These are phyloP conservation scores for Didymellaceae sp. DNA, from an alignment of 2,329 filamentous ascomycete genomes.

Conservation along the genomic window DNA sequence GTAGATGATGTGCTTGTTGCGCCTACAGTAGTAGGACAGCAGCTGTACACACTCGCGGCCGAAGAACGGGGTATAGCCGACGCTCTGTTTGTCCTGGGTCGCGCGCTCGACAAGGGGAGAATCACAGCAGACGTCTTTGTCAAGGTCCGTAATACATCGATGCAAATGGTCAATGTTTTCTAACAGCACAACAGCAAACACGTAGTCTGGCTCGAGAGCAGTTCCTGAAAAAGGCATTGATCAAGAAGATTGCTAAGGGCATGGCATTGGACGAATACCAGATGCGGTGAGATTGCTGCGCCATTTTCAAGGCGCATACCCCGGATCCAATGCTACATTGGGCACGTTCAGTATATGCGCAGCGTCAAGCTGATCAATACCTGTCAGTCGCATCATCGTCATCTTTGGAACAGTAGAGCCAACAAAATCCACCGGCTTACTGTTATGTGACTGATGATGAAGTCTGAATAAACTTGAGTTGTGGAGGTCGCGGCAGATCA, in stretches of 20 bases:
- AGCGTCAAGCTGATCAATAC: too few relatives aligned
- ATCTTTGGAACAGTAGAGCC: too few relatives aligned
- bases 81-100: slow-evolving; percentile 80
- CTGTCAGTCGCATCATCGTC: too few relatives aligned
- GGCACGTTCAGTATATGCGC: too few relatives aligned
- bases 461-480: slow-evolving; percentile 4
- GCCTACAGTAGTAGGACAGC: slow-evolving; percentile 89
- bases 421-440: too few relatives aligned
- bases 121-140: slow-evolving; percentile 77
- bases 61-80: slow-evolving; percentile 89
- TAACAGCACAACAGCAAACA: slow-evolving; percentile 57
- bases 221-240: slow-evolving; percentile 82
- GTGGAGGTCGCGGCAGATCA: slow-evolving; percentile 7
- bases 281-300: slow-evolving; percentile 35
- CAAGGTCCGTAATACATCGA: slow-evolving; percentile 58
- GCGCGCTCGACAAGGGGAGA: slow-evolving; percentile 75
- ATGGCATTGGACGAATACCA: slow-evolving; percentile 68
- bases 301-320: too few relatives aligned
- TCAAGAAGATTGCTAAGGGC: slow-evolving; percentile 76
- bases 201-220: slow-evolving; percentile 77
- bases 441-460: slow-evolving; percentile 2
- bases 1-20: slow-evolving; percentile 94
- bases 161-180: neutral
- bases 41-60: slow-evolving; percentile 86
- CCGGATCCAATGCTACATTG: too few relatives aligned